phyloP scores from a whole-genome alignment of 1,284 basidiomycete species.

The Takashimella tepidaria region DNA sequence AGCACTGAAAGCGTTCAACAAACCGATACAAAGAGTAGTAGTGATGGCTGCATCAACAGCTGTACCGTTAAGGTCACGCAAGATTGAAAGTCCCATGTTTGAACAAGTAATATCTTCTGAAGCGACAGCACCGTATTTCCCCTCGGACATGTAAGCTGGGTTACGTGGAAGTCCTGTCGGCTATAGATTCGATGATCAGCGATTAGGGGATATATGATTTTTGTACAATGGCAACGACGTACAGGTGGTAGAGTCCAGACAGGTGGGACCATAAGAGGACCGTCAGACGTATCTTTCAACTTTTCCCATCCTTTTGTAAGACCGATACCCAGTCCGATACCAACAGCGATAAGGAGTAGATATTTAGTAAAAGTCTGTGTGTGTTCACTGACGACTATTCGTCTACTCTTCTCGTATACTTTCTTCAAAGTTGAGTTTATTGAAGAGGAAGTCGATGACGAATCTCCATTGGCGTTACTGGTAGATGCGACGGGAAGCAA shows the following conservation, averaged over 20 bases:
- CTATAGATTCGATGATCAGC: too few species aligned
- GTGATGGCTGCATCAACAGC: constrained; percentile 84
- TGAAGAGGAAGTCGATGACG: background rate
- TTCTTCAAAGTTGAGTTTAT: background rate
- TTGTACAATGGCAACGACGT: too few species aligned
- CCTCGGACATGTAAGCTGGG: constrained; percentile 50
- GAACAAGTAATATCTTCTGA: constrained; percentile 80
- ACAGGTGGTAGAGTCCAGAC: constrained; percentile 35
- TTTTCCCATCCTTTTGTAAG: background rate
- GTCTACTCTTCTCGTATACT: background rate
- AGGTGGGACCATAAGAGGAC: constrained; percentile 31
- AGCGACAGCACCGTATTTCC: constrained; percentile 59
- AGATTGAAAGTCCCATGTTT: constrained; percentile 66
- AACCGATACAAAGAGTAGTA: constrained; percentile 74
- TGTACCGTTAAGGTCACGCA: constrained; percentile 73
- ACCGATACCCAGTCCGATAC: background rate
- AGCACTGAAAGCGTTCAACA: constrained; percentile 80
- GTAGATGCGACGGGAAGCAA: background rate
- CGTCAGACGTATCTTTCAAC: constrained; percentile 5
- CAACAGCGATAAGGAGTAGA: background rate
- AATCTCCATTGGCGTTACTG: background rate
- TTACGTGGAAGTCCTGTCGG: constrained; percentile 53
- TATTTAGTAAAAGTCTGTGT: background rate
- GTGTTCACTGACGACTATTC: background rate
- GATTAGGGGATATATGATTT: too few species aligned